Percentiles rank a stretch among this genome's conserved stretches.
Evolutionary conservation across 495 filamentous ascomycete genomes (phyloP).

Genomic region (Bathelium albidoporum): DNA sequence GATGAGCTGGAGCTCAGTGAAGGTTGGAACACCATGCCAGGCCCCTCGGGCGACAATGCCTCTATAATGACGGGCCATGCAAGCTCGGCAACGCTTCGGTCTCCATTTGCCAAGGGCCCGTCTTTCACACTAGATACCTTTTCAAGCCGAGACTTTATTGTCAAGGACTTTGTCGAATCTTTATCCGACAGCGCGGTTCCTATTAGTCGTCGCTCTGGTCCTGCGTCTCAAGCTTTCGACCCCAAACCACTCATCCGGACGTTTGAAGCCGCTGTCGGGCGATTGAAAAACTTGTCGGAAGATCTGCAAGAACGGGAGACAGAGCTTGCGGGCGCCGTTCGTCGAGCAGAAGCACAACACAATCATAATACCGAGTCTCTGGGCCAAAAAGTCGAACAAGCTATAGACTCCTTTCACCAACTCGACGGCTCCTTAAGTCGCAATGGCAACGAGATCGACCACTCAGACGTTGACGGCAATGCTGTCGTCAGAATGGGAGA

Average conservation of each 20-base stretch:
- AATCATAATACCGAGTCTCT: slow-evolving; percentile 76
- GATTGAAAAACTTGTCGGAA: slow-evolving; percentile 70
- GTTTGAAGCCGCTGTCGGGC: slow-evolving; percentile 78
- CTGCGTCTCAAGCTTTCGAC: slow-evolving; percentile 60
- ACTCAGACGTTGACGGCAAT: slow-evolving; percentile 56
- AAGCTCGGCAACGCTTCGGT: slow-evolving; percentile 40
- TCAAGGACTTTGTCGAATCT: slow-evolving; percentile 90
- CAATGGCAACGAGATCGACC: slow-evolving; percentile 22
- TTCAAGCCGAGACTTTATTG: slow-evolving; percentile 87
- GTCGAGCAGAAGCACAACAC: slow-evolving; percentile 86
- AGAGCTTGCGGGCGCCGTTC: slow-evolving; percentile 77
- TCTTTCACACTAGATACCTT: slow-evolving; percentile 82
- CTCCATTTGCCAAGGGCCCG: slow-evolving; percentile 58
- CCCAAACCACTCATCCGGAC: slow-evolving; percentile 94
- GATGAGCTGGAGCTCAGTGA: not conserved
- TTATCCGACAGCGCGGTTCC: slow-evolving; percentile 79
- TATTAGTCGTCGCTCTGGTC: slow-evolving; percentile 60
- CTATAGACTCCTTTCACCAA: slow-evolving; percentile 79
- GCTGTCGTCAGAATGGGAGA: slow-evolving; percentile 92
- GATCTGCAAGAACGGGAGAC: slow-evolving; percentile 79
- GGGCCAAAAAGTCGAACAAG: slow-evolving; percentile 77
- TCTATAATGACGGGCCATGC: not conserved
- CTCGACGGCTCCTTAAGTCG: slow-evolving; percentile 65
- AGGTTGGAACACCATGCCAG: not conserved
- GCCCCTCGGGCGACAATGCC: not conserved